A percentile compares a stretch with the other conserved stretches of the same genome.
These are phyloP conservation scores for Arbutus unedo DNA, from an alignment of 148 eudicot species.

Conservation along the genomic window DNA sequence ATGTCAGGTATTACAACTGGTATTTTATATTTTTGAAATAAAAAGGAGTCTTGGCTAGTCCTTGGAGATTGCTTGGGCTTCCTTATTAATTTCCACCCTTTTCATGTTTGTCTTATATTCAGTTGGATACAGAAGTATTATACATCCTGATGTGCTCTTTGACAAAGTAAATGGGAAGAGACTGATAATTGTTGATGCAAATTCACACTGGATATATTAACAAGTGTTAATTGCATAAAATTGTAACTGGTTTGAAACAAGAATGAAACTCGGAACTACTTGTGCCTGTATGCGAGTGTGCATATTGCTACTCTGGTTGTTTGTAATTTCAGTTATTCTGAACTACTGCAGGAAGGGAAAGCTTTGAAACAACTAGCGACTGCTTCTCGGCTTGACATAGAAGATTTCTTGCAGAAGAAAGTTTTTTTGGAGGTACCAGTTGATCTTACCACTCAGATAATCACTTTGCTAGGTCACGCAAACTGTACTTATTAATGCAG, in stretches of 20 bases:
- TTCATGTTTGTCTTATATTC: not conserved
- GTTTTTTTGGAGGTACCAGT: constrained; percentile 79
- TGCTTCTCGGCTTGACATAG: constrained; percentile 95
- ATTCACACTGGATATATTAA: not conserved
- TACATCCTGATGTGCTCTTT: not conserved
- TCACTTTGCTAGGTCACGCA: not conserved
- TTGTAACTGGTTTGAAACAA: not conserved
- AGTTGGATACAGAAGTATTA: not conserved
- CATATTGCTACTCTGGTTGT: not conserved
- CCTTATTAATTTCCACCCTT: too few species aligned
- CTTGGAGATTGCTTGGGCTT: too few species aligned
- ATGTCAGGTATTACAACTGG: not conserved
- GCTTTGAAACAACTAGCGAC: constrained; percentile 94
- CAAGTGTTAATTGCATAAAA: not conserved
- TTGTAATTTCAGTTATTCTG: constrained; percentile 1
- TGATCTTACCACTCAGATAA: not conserved
- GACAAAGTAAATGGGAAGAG: not conserved
- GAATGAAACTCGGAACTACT: not conserved
- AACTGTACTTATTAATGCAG: not conserved
- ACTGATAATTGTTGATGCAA: not conserved
- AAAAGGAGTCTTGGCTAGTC: not conserved
- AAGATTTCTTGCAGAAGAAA: constrained; percentile 97
- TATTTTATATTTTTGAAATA: not conserved
- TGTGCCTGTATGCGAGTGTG: not conserved
- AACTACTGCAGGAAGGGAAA: constrained; percentile 68